Percentiles rank a stretch among this genome's conserved stretches.
Conservation (phyloP, 2,329 filamentous ascomycete species). For the Paraphoma sp. region DNA sequence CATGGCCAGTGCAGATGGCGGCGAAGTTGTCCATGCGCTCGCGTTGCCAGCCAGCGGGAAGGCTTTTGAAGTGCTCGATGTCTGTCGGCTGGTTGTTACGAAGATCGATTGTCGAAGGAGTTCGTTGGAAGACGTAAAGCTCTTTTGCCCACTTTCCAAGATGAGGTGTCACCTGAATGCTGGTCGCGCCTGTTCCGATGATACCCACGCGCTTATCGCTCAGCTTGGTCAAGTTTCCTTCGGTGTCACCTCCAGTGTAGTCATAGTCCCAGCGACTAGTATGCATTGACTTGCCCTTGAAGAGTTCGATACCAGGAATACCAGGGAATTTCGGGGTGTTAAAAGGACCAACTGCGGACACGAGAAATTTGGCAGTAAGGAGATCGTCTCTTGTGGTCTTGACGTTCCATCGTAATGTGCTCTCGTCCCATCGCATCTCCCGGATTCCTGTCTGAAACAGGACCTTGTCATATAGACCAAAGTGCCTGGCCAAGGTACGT, state of each 20-base stretch:
- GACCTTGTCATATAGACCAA: constrained; percentile 49
- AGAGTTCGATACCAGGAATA: constrained; percentile 20
- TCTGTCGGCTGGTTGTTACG: constrained; percentile 36
- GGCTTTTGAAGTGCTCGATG: constrained; percentile 14
- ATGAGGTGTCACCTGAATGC: constrained; percentile 44
- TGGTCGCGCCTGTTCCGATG: constrained; percentile 42
- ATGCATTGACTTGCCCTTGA: constrained; percentile 38
- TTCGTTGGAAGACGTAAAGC: constrained; percentile 63
- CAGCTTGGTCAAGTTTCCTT: constrained; percentile 18
- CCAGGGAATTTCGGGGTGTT: constrained; percentile 48
- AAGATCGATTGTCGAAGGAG: constrained; percentile 53
- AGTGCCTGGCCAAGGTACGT: constrained; percentile 54
- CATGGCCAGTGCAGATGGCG: constrained; percentile 41
- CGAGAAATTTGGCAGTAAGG: constrained; percentile 38
- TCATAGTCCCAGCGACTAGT: constrained; percentile 32
- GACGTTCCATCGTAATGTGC: constrained; percentile 36
- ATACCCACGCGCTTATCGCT: constrained; percentile 43
- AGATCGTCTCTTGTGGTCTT: constrained; percentile 28
- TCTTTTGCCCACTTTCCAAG: constrained; percentile 57
- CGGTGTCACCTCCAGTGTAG: no score
- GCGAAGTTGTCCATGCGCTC: constrained; percentile 56
- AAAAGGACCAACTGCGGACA: constrained; percentile 32
- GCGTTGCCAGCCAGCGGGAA: constrained; percentile 57
- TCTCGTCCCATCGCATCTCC: constrained; percentile 56
- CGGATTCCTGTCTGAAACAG: constrained; percentile 57